Conservation (phyloP, 352 stramenopile genomes). For the Phytopythium aichiense region DNA sequence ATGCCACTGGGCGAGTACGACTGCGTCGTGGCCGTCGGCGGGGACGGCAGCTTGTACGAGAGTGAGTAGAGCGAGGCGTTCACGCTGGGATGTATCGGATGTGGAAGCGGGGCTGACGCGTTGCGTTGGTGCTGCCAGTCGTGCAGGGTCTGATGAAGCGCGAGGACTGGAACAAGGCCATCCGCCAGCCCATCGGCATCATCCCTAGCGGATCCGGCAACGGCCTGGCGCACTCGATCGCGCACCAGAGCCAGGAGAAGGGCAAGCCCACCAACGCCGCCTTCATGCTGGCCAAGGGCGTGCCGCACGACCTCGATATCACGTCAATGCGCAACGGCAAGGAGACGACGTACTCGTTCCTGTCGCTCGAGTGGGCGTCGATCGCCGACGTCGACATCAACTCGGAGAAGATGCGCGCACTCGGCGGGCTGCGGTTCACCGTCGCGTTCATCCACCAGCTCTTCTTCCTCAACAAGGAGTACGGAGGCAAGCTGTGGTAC, state of each 20-base stretch:
- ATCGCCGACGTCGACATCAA: slow-evolving; percentile 81
- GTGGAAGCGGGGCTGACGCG: slow-evolving; percentile 1
- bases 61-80: slow-evolving; percentile 21
- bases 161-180: slow-evolving; percentile 62
- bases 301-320: slow-evolving; percentile 62
- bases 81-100: neutral
- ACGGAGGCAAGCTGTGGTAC: slow-evolving; percentile 59
- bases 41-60: slow-evolving; percentile 65
- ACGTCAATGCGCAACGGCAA: slow-evolving; percentile 54
- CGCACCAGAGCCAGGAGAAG: slow-evolving; percentile 43
- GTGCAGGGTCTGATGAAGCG: slow-evolving; percentile 74
- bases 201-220: slow-evolving; percentile 64
- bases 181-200: slow-evolving; percentile 58
- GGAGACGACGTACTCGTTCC: slow-evolving; percentile 68
- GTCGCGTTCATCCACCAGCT: slow-evolving; percentile 56
- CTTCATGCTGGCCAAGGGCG: slow-evolving; percentile 65
- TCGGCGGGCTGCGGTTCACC: slow-evolving; percentile 67
- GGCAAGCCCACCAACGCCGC: slow-evolving; percentile 47
- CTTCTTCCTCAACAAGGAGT: slow-evolving; percentile 43
- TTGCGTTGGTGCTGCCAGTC: slow-evolving; percentile 23
- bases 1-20: slow-evolving; percentile 54
- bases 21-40: slow-evolving; percentile 63
- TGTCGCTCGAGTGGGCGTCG: slow-evolving; percentile 79
- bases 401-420: slow-evolving; percentile 60
- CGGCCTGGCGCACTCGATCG: slow-evolving; percentile 58